Evolutionary conservation across 805 yeast species (phyloP).

Genomic region (Wickerhamomyces canadensis): DNA sequence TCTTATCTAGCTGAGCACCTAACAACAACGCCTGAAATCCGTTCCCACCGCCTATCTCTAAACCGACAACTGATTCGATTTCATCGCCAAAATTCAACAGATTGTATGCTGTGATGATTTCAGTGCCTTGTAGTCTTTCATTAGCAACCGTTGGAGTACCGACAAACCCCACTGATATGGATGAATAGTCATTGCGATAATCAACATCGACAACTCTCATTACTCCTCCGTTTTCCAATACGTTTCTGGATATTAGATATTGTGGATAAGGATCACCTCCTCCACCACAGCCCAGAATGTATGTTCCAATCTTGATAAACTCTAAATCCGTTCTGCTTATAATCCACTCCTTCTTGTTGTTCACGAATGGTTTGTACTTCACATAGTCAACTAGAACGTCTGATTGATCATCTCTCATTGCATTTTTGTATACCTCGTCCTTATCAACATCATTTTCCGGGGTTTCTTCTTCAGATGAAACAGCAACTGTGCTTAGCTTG

Average conservation of each 20-base stretch:
- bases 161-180: conserved; percentile 30
- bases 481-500: conserved; percentile 5
- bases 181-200: conserved; percentile 2
- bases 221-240: conserved; percentile 28
- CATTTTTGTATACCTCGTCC: conserved; percentile 7
- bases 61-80: conserved; percentile 30
- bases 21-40: conserved; percentile 30
- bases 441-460: conserved; percentile 4
- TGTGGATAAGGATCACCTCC: conserved; percentile 39
- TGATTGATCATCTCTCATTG: conserved; percentile 2
- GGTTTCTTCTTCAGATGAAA: conserved; percentile 2
- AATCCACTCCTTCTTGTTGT: conserved; percentile 30
- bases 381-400: conserved; percentile 5
- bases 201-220: conserved; percentile 32
- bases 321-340: conserved; percentile 34
- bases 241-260: conserved; percentile 27
- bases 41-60: conserved; percentile 42
- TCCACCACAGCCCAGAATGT: conserved; percentile 42
- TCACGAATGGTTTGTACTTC: conserved; percentile 26
- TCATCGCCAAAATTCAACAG: conserved; percentile 21
- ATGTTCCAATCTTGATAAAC: conserved; percentile 33
- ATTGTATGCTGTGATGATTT: conserved; percentile 28
- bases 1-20: conserved; percentile 24
- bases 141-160: conserved; percentile 44
- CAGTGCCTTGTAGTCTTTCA: conserved; percentile 38